Percentiles rank a stretch among this genome's conserved stretches.
phyloP scores from a whole-genome alignment of 2,329 filamentous ascomycete species.

The Rhexocercosporidium sp. region DNA sequence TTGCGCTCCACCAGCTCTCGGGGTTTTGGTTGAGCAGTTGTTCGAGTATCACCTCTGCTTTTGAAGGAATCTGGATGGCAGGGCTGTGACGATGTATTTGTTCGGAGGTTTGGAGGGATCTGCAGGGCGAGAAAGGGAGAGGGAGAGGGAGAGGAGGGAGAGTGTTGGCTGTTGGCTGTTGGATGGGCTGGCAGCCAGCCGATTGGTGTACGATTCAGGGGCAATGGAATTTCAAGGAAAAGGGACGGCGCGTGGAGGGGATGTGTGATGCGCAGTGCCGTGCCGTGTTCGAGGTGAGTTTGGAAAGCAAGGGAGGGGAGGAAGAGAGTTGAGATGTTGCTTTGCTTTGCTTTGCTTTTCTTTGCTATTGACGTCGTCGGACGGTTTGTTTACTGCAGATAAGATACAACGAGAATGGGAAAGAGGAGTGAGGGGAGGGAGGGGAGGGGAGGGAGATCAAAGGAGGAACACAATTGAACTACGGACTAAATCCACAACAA shows the following conservation, averaged over 20 bases:
- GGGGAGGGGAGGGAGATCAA: too few species aligned
- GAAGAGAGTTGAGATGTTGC: neutral
- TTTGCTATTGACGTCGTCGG: too few species aligned
- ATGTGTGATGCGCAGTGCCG: neutral
- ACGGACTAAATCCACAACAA: neutral
- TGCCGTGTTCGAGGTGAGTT: neutral
- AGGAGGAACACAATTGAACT: neutral
- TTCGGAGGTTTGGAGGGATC: conserved; percentile 4
- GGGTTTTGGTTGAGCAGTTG: neutral
- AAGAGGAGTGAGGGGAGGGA: neutral
- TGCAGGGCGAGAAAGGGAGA: neutral
- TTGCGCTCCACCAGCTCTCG: conserved; percentile 2
- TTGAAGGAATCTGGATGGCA: neutral
- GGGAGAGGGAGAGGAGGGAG: neutral
- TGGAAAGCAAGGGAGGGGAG: neutral
- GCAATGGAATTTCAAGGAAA: neutral
- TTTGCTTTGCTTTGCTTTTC: too few species aligned
- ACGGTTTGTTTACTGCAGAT: neutral
- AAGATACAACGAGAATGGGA: neutral
- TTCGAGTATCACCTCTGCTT: neutral
- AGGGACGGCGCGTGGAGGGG: neutral
- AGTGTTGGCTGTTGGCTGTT: neutral
- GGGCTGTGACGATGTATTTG: neutral
- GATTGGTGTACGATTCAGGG: conserved; percentile 9
- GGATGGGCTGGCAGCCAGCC: neutral